Evolutionary conservation across 352 stramenopile species (phyloP), one percentile per base, ranked within the genome.

Genomic region (Blastocystis sp.): DNA sequence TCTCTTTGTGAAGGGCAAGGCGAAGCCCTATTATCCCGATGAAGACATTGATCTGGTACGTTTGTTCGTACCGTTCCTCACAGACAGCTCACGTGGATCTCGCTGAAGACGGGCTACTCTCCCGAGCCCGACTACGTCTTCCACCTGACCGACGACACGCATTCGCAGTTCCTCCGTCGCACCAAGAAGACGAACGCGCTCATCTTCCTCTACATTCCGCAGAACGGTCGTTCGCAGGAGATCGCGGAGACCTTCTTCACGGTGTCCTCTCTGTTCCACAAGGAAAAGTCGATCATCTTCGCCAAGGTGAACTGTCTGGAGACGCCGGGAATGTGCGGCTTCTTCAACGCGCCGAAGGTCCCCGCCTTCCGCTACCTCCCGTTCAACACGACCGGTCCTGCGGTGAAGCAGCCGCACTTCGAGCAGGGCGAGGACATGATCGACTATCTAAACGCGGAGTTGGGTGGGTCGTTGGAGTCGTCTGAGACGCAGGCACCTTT

Each of bases 271-370:
- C 42, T 21, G 16, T 27, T 46, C 34, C 29, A 53, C 24, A 29
- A 29, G 14, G 42, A 56, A 7, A 78, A 78, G 24, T 78, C 67
- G 9, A 27, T 78, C 24, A 29, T 78, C 4, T 78, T 78, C 49
- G 67, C 38, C 8, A 42, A 46, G 21, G 46, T 78, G 42, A 46
- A 78, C 38, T 78, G 67, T 46, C 36, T 29, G 14, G 38, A 56
- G 18, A 56, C 40, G 16, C 40, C 24, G 29, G 24, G 34, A 3
- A 4, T 78, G 4, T 78, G 67, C 40, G 40, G 27, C 21, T 78
- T 56, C 38, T 61, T 78, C 6, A 27, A 61, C 24, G 46, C 49
- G 1, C 42, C 21, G 18, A 78, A 56, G 46, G 21, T 78, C 36
- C 67, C 67, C 38, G 67, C 46, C 8, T 56, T 78, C 42, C 67